Evolutionary conservation across 208 protist genomes (phyloP), one percentile per base, ranked within the genome.

Genomic region (Acanthamoeba royreba): DNA sequence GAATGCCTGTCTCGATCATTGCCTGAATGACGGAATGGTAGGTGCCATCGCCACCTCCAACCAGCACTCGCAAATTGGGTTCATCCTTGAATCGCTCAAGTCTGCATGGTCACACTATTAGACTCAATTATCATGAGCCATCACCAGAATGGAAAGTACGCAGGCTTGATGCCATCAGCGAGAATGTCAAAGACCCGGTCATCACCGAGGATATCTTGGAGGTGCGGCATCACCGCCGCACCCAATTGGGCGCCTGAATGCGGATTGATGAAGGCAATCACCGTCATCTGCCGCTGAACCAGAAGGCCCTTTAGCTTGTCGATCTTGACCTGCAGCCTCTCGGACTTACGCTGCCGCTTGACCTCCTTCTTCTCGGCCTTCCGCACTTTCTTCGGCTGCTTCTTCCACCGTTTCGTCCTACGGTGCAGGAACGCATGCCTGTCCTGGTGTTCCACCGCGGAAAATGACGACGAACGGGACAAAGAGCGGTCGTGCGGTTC

Each of bases 21-120:
- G 77, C 77, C 77, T 87, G 77, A 17, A 87, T 87, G 77, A 87
- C 77, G 47, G 17, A 55, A 45, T 58, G 77, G 19, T 87, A 87
- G 77, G 77, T 87, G 42, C 77, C 77, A 35, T 87, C 77, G 2
- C 77, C 77, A 15, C 77, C 77, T 13, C 77, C 77, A 5, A 87
- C 77, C 0, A 87, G 77, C 77, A 87, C 77, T 13, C 77, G 42
- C 35, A 87, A 45, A 38, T 87, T 87, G 31, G 77, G 77, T 7
- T 38, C 77, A 15, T 87, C 77, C 42, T 28, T 87, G 77, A 61
- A 87, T 28, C 55, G 19, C 47, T 58, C 77, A 38, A 87, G 47
- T 22, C 77, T 87, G 43, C 19, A 25, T 61, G 53, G 53, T n/a
- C n/a, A n/a, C n/a, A n/a, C n/a, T n/a, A n/a, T n/a, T n/a, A n/a